A percentile compares a stretch with the other conserved stretches of the same genome.
These are phyloP conservation scores for Eucalyptus marginata DNA, from an alignment of 345 rosid species.

Conservation along the genomic window DNA sequence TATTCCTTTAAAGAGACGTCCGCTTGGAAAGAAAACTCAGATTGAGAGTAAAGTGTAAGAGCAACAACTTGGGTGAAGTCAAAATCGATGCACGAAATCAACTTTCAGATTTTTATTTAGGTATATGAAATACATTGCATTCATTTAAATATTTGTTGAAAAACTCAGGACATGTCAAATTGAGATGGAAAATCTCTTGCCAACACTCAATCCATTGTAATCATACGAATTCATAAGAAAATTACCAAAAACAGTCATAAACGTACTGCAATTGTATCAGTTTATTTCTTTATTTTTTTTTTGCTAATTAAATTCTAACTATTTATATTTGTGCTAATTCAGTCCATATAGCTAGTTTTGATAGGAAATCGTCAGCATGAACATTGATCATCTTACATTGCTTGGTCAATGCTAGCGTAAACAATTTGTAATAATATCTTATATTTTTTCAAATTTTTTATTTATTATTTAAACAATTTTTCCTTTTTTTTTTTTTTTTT, in stretches of 20 bases:
- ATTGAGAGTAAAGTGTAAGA: background rate
- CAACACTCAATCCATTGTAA: no score
- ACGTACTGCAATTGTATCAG: no score
- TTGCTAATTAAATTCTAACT: no score
- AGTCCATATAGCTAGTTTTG: fast-evolving
- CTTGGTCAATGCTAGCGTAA: fast-evolving
- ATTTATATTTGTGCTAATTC: no score
- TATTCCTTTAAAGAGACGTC: background rate
- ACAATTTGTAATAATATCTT: no score
- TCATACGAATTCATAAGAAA: no score
- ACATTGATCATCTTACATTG: fast-evolving
- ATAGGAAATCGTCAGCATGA: fast-evolving
- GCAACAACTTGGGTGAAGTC: background rate
- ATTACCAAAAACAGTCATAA: no score
- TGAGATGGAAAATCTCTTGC: background rate
- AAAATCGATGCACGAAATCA: background rate
- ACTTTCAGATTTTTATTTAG: background rate
- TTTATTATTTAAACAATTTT: no score
- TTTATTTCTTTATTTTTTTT: no score
- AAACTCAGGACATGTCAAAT: background rate
- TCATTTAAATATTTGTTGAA: background rate
- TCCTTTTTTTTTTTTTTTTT: fast-evolving
- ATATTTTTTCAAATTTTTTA: no score
- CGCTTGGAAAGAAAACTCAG: background rate
- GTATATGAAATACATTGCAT: background rate